Conservation (phyloP, 257 asterid species). For the Ophiorrhiza pumila region DNA sequence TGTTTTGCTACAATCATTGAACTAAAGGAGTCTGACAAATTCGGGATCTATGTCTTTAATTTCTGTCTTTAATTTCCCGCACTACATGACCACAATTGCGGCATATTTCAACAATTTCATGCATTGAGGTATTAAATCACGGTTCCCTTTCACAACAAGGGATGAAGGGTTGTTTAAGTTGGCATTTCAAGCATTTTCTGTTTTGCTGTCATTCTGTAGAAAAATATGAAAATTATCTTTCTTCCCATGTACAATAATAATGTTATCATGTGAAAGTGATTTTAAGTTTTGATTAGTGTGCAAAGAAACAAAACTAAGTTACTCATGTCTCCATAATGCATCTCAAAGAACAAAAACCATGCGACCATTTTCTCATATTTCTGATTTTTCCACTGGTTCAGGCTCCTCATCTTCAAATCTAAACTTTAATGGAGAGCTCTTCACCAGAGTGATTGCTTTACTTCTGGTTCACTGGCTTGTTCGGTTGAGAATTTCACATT, state of each 20-base stretch:
- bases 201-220: constrained; percentile 26
- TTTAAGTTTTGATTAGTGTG: too few relatives aligned
- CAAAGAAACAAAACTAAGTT: constrained; percentile 21
- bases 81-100: constrained; percentile 30
- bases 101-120: constrained; percentile 41
- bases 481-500: constrained; percentile 7
- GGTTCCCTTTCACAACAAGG: constrained; percentile 39
- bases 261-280: neutral
- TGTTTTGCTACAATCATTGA: too few relatives aligned
- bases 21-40: too few relatives aligned
- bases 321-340: constrained; percentile 16
- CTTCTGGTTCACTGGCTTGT: constrained; percentile 15
- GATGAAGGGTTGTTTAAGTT: constrained; percentile 24
- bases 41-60: constrained; percentile 37
- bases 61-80: constrained; percentile 33
- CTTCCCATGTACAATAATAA: too few relatives aligned
- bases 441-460: constrained; percentile 2
- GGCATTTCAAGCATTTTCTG: constrained; percentile 5
- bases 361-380: constrained; percentile 31
- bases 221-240: constrained; percentile 2
- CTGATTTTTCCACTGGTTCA: constrained; percentile 32
- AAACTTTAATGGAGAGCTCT: constrained; percentile 37
- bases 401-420: constrained; percentile 44
- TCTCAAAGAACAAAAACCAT: constrained; percentile 31
- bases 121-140: constrained; percentile 31